A percentile compares a stretch with the other conserved stretches of the same genome.
Evolutionary conservation across 2,329 filamentous ascomycete species (phyloP).

Genomic region (Berkeleyomyces basicola): DNA sequence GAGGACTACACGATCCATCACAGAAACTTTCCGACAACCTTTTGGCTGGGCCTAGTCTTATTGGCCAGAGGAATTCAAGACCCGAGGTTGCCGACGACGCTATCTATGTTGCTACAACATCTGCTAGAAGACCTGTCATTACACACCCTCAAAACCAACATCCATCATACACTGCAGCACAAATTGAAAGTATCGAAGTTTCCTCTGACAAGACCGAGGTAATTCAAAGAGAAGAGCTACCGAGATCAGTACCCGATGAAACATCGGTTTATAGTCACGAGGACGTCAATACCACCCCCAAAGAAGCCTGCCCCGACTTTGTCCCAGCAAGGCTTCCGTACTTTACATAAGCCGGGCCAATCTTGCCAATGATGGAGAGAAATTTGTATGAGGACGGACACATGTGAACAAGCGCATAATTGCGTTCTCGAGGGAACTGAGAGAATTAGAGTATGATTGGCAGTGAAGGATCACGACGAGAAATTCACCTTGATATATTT

Average conservation of each 20-base stretch:
- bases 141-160: background rate
- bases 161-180: background rate
- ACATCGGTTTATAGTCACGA: background rate
- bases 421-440: background rate
- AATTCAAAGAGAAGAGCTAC: background rate
- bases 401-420: background rate
- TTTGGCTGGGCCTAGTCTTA: background rate
- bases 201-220: slow-evolving; percentile 5
- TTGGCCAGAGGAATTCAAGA: slow-evolving; percentile 16
- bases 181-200: background rate
- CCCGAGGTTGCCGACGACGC: slow-evolving; percentile 22
- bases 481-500: background rate
- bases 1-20: slow-evolving; percentile 25
- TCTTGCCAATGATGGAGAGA: background rate
- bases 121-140: slow-evolving; percentile 3
- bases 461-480: background rate
- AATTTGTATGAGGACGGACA: background rate
- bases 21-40: background rate
- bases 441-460: background rate
- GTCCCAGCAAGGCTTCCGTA: slow-evolving; percentile 42
- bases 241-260: background rate
- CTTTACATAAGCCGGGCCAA: slow-evolving; percentile 26
- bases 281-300: background rate
- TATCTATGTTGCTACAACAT: slow-evolving; percentile 10
- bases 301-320: slow-evolving; percentile 23